Evolutionary conservation across 176 grass and related monocot species (phyloP).

Genomic region (Aegilops speltoides): DNA sequence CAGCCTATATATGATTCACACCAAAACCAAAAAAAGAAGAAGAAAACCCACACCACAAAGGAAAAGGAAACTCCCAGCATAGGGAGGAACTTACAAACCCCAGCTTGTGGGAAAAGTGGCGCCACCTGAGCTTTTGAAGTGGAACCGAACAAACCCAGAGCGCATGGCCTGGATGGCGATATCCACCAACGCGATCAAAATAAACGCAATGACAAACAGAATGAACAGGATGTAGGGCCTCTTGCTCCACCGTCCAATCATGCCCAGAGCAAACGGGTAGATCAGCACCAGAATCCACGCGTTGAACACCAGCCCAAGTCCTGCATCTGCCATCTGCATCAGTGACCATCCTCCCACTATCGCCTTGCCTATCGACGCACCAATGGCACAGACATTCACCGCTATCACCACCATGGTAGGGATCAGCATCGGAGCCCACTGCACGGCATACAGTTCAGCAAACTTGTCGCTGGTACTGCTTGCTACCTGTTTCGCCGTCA

Average conservation of each 20-base stretch:
- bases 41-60: not conserved
- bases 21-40: not conserved
- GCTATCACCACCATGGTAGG: conserved; percentile 36
- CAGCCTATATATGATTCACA: conserved; percentile 8
- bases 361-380: conserved; percentile 36
- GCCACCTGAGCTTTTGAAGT: conserved; percentile 36
- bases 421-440: conserved; percentile 37
- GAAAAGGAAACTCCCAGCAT: not conserved
- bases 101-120: conserved; percentile 52
- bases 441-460: conserved; percentile 40
- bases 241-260: conserved; percentile 51
- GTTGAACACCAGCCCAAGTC: conserved; percentile 43
- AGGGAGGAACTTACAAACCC: not conserved
- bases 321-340: conserved; percentile 46
- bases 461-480: conserved; percentile 36
- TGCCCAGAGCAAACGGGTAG: conserved; percentile 41
- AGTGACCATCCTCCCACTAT: conserved; percentile 39
- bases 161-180: conserved; percentile 38
- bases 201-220: conserved; percentile 17
- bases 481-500: conserved; percentile 39
- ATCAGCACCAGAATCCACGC: conserved; percentile 45
- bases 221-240: conserved; percentile 44
- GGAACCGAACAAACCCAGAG: conserved; percentile 27
- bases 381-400: conserved; percentile 38
- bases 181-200: conserved; percentile 9